phyloP scores from a whole-genome alignment of 208 protist genomes.

The Leishmania aethiopica region DNA sequence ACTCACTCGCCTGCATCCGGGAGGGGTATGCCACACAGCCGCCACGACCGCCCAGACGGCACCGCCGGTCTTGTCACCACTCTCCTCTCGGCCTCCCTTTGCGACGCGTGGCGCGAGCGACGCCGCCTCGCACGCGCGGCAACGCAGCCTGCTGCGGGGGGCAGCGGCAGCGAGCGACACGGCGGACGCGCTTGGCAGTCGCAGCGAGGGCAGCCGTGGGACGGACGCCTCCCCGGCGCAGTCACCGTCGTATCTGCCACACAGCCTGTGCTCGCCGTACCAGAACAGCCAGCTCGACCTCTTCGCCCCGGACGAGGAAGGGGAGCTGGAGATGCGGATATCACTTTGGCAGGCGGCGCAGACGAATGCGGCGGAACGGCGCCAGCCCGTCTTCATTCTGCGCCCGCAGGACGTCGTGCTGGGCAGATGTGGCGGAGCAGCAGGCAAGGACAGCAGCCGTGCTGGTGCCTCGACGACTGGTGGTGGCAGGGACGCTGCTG shows the following conservation, averaged over 20 bases:
- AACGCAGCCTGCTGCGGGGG: background rate
- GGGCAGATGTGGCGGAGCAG: constrained; percentile 3
- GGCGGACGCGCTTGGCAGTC: background rate
- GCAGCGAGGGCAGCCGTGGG: background rate
- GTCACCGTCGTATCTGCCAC: background rate
- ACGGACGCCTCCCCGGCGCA: background rate
- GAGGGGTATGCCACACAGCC: background rate
- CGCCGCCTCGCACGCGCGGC: background rate
- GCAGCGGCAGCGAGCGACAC: background rate
- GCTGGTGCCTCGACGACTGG: background rate
- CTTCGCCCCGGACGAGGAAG: constrained; percentile 34
- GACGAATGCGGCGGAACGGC: constrained; percentile 33
- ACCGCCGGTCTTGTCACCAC: no score
- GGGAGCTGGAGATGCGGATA: constrained; percentile 32
- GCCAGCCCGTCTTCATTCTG: constrained; percentile 38
- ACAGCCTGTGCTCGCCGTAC: background rate
- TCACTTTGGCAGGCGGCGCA: constrained; percentile 37
- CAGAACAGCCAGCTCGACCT: constrained; percentile 35
- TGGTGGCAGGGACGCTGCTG: background rate
- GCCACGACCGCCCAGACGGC: background rate
- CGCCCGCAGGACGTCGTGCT: constrained; percentile 38
- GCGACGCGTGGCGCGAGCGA: background rate
- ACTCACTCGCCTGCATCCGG: background rate
- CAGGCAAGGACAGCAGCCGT: background rate
- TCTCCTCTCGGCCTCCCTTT: background rate